These are phyloP conservation scores for Apium graveolens DNA, from an alignment of 129 eudicot species.

Conservation along the genomic window DNA sequence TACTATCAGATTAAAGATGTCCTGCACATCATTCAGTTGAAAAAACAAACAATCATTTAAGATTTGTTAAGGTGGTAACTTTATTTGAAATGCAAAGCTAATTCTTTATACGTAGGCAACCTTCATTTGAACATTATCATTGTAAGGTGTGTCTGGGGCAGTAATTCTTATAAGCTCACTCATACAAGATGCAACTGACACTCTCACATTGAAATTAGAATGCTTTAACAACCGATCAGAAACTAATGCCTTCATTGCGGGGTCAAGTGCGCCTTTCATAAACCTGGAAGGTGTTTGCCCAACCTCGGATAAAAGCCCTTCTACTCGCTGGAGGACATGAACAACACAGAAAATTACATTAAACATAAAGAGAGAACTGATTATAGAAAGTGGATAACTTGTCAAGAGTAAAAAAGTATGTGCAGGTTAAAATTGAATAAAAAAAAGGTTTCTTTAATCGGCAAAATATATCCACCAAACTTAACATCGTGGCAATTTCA, in stretches of 20 bases:
- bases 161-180: slow-evolving; percentile 58
- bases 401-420: background rate
- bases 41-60: background rate
- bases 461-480: background rate
- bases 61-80: slow-evolving; percentile 3
- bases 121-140: slow-evolving; percentile 48
- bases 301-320: slow-evolving; percentile 46
- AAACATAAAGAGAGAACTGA: background rate
- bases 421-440: background rate
- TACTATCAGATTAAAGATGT: slow-evolving; percentile 42
- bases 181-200: slow-evolving; percentile 52
- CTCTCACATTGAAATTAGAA: slow-evolving; percentile 34
- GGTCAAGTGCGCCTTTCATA: slow-evolving; percentile 49
- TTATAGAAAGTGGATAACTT: background rate
- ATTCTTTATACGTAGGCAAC: slow-evolving; percentile 15
- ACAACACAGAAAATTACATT: no score
- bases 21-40: slow-evolving; percentile 29
- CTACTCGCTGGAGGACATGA: slow-evolving; percentile 34
- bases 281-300: slow-evolving; percentile 39
- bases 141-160: slow-evolving; percentile 54
- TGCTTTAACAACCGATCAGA: slow-evolving; percentile 34
- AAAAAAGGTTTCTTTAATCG: background rate
- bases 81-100: background rate
- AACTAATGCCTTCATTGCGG: slow-evolving; percentile 46
- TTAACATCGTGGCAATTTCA: background rate